A percentile compares a stretch with the other conserved stretches of the same genome.
Evolutionary conservation across 179 eudicot species (phyloP).

Genomic region (Corrigiola litoralis): DNA sequence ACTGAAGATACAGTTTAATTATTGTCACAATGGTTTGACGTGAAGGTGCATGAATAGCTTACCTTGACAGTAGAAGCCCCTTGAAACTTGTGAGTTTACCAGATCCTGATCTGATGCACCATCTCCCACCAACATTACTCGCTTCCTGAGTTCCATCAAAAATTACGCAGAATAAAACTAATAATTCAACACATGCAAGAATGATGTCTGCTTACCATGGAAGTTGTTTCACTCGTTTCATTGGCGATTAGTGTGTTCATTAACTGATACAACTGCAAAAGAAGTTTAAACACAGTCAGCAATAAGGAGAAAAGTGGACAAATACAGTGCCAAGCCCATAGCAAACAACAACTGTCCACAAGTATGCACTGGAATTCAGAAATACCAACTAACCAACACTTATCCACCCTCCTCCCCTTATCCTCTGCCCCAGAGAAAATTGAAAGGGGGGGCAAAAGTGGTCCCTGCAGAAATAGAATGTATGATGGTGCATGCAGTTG

Average conservation of each 20-base stretch:
- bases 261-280: slow-evolving; percentile 64
- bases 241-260: slow-evolving; percentile 57
- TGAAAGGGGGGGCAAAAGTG: not conserved
- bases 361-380: not conserved
- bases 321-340: not conserved
- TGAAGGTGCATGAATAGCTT: slow-evolving; percentile 14
- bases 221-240: slow-evolving; percentile 38
- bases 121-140: slow-evolving; percentile 72
- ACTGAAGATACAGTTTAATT: too few species aligned
- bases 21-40: too few species aligned
- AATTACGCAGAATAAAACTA: not conserved
- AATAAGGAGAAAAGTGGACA: not conserved
- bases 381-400: not conserved
- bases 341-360: not conserved
- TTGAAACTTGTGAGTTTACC: slow-evolving; percentile 47
- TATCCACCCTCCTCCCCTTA: not conserved
- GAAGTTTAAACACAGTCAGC: slow-evolving; percentile 10
- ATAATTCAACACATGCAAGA: not conserved
- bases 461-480: not conserved
- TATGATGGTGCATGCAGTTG: not conserved
- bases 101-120: slow-evolving; percentile 67
- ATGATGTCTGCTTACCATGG: slow-evolving; percentile 45
- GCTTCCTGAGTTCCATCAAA: slow-evolving; percentile 55
- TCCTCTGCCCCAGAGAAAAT: slow-evolving; percentile 5
- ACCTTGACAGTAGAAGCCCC: slow-evolving; percentile 89